A percentile compares a stretch with the other conserved stretches of the same genome.
phyloP scores from a whole-genome alignment of 176 grass and related monocot genomes.

The Pontederia crassipes region DNA sequence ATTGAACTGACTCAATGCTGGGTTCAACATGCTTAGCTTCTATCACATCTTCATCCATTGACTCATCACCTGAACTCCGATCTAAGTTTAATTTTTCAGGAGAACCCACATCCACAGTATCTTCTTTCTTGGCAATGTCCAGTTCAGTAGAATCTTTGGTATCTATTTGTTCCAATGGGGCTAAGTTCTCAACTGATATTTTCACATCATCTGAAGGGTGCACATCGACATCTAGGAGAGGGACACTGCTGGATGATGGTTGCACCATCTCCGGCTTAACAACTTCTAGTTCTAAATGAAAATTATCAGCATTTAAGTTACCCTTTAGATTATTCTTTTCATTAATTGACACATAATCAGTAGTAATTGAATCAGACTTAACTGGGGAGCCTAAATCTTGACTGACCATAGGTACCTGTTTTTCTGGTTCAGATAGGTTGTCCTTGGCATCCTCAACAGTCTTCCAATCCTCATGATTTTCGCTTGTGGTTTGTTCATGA shows the following conservation, averaged over 20 bases:
- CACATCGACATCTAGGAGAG: constrained; percentile 61
- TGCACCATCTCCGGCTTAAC: constrained; percentile 84
- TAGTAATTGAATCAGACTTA: constrained; percentile 94
- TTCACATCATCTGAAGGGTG: constrained; percentile 47
- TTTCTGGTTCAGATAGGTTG: constrained; percentile 29
- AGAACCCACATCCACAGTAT: constrained; percentile 40
- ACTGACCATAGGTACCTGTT: constrained; percentile 95
- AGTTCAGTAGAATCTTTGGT: constrained; percentile 36
- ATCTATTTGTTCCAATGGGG: constrained; percentile 67
- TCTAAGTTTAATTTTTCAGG: constrained; percentile 97
- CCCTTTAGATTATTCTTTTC: constrained; percentile 83
- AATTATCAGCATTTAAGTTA: constrained; percentile 99
- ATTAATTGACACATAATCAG: constrained; percentile 73
- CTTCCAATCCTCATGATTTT: constrained; percentile 9
- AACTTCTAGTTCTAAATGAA: constrained; percentile 97
- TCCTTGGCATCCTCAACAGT: constrained; percentile 3
- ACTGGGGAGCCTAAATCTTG: constrained; percentile 82
- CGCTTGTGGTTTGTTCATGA: neutral
- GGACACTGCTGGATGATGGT: constrained; percentile 63
- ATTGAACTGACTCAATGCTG: constrained; percentile 40
- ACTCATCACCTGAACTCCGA: constrained; percentile 98
- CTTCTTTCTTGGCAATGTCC: constrained; percentile 37
- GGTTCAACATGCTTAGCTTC: constrained; percentile 68
- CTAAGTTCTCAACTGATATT: constrained; percentile 53
- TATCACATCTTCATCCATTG: constrained; percentile 86